phyloP scores from a whole-genome alignment of 2,329 filamentous ascomycete species.

The Penicillium crustosum region DNA sequence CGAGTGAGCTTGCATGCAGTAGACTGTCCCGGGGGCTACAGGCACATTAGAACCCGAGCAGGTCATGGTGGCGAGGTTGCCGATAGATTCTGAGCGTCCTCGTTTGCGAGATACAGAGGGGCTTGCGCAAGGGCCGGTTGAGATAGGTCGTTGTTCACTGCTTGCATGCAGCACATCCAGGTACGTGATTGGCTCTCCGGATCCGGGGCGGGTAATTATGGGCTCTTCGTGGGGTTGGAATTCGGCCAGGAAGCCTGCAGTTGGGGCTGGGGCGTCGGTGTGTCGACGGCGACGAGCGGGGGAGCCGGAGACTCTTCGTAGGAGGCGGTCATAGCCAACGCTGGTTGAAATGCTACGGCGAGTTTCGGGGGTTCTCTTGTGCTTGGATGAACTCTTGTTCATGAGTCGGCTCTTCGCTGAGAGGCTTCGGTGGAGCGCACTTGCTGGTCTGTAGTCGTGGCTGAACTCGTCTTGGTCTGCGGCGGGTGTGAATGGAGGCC shows the following conservation, averaged over 20 bases:
- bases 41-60: conserved; percentile 12
- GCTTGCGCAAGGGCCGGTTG: conserved; percentile 1
- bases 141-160: conserved; percentile 15
- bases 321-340: conserved; percentile 20
- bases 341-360: conserved; percentile 34
- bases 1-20: conserved; percentile 38
- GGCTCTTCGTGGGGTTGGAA: conserved; percentile 13
- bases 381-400: conserved; percentile 34
- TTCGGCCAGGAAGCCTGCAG: conserved; percentile 30
- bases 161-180: conserved; percentile 30
- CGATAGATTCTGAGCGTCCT: conserved; percentile 15
- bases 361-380: conserved; percentile 27
- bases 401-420: conserved; percentile 34
- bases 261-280: conserved; percentile 43
- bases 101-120: conserved; percentile 7
- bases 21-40: conserved; percentile 27
- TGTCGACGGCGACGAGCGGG: conserved; percentile 37
- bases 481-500: conserved; percentile 37
- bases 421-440: conserved; percentile 25
- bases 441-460: conserved; percentile 8
- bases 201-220: not conserved
- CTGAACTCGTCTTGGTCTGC: conserved; percentile 26
- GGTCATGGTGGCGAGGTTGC: conserved; percentile 8
- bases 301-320: conserved; percentile 22
- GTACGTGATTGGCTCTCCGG: conserved; percentile 28